Evolutionary conservation across 2,329 filamentous ascomycete genomes (phyloP).

Genomic region (Colletotrichum sublineola): DNA sequence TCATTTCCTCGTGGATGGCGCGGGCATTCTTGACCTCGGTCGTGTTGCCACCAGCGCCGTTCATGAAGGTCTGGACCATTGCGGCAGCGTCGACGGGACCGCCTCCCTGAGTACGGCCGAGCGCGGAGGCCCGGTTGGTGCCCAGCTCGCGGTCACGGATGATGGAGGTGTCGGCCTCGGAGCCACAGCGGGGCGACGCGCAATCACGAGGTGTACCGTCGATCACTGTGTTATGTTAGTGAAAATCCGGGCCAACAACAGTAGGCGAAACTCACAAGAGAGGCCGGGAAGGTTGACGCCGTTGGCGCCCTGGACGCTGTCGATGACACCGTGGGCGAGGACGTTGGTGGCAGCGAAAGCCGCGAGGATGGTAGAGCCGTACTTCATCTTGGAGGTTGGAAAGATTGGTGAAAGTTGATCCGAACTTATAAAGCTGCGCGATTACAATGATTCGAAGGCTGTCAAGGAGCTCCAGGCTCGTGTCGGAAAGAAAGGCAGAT

Average conservation of each 20-base stretch:
- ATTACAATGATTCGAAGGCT: slow-evolving; percentile 24
- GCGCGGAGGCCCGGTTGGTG: slow-evolving; percentile 63
- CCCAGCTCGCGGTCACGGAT: slow-evolving; percentile 72
- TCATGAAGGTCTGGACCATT: slow-evolving; percentile 73
- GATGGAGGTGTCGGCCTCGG: slow-evolving; percentile 76
- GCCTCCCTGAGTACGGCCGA: slow-evolving; percentile 73
- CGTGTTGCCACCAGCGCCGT: slow-evolving; percentile 52
- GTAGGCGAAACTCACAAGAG: slow-evolving; percentile 23
- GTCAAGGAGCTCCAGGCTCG: slow-evolving; percentile 41
- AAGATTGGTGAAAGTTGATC: slow-evolving; percentile 29
- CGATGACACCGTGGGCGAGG: slow-evolving; percentile 71
- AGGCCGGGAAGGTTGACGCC: slow-evolving; percentile 73
- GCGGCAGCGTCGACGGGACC: slow-evolving; percentile 69
- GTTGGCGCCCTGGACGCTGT: slow-evolving; percentile 69
- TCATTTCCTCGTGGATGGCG: slow-evolving; percentile 58
- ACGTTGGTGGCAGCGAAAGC: slow-evolving; percentile 55
- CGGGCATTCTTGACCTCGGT: slow-evolving; percentile 55
- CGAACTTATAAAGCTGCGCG: slow-evolving; percentile 7
- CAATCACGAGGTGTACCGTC: slow-evolving; percentile 79
- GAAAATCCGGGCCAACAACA: too few species aligned
- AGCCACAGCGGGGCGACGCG: slow-evolving; percentile 69
- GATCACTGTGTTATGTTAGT: slow-evolving; percentile 57
- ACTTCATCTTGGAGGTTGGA: slow-evolving; percentile 40
- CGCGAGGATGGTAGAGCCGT: slow-evolving; percentile 54
- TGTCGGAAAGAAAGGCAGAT: slow-evolving; percentile 39